Evolutionary conservation across 352 stramenopile genomes (phyloP), one percentile per base, ranked within the genome.

Genomic region (Aphanomyces cochlioides): DNA sequence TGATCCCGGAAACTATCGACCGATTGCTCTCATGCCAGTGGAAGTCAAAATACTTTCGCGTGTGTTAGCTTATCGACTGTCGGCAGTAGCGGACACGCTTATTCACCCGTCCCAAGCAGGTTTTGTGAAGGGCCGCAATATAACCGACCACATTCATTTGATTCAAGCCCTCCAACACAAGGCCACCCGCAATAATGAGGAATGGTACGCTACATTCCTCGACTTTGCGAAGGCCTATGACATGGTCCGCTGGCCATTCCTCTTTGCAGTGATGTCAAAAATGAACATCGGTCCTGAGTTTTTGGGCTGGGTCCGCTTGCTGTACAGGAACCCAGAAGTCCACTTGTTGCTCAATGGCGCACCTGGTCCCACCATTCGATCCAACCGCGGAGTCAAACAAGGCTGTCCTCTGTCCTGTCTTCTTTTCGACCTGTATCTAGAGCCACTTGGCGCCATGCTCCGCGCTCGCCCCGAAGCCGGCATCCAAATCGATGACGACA

Each of bases 171-270:
- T 79, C 17, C 65, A 73, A 50, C 21, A 79, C 21, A 21, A 56
- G 6, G 41, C 66, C n/a, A 71, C 65, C 1, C 10, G 12, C 13
- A 15, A 48, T 17, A 59, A 75, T 0, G 3, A 67, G 3, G 58
- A 71, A 8, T 56, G 47, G 6, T 56, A 66, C 21, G 74, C 72
- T 1, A 39, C 69, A 0, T 78, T 78, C 43, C 57, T 78, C 19
- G 69, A 76, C 47, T 76, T 76, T 28, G 63, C 66, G 10, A 78
- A 78, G 58, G 74, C 71, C 0, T 0, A 76, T 7, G 73, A 73
- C 56, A 70, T 71, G 13, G 74, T 79, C 28, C 13, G 56, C 73
- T 58, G 72, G 67, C 59, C 12, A 1, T 45, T 75, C 75, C 47
- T 77, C 41, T 41, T 64, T 7, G 39, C 60, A 1, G 56, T 79